These are phyloP conservation scores for Puccinia coronata DNA, from an alignment of 1,284 basidiomycete genomes.

Conservation along the genomic window DNA sequence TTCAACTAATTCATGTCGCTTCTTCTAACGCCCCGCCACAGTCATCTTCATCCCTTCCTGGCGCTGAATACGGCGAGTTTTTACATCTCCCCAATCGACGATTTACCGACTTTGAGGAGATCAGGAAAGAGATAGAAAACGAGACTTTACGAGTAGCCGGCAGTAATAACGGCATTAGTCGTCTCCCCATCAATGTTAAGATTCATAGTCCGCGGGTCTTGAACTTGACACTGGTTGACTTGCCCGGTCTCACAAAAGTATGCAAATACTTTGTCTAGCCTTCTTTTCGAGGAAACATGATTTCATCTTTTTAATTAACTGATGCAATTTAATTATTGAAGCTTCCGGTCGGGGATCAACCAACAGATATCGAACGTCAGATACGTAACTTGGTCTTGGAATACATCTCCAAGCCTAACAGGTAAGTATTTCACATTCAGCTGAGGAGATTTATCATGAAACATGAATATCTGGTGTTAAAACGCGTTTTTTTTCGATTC, in stretches of 20 bases:
- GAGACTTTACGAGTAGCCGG: slow-evolving; percentile 97
- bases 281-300: background rate
- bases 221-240: slow-evolving; percentile 91
- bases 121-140: slow-evolving; percentile 94
- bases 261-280: slow-evolving; percentile 53
- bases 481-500: background rate
- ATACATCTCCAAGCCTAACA: slow-evolving; percentile 95
- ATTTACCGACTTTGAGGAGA: slow-evolving; percentile 91
- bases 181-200: slow-evolving; percentile 87
- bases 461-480: background rate
- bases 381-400: slow-evolving; percentile 90
- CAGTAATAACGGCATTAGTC: slow-evolving; percentile 98
- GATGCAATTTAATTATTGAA: slow-evolving; percentile 55
- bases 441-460: background rate
- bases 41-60: slow-evolving; percentile 54
- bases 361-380: slow-evolving; percentile 90
- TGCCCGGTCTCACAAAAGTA: slow-evolving; percentile 93
- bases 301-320: background rate
- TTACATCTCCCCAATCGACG: slow-evolving; percentile 85
- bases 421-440: slow-evolving; percentile 63
- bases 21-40: slow-evolving; percentile 61
- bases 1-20: slow-evolving; percentile 84
- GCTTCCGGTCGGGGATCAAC: slow-evolving; percentile 78
- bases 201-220: slow-evolving; percentile 94
- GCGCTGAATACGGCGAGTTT: slow-evolving; percentile 90